These are phyloP conservation scores for Cordyceps sp. DNA, from an alignment of 2,329 filamentous ascomycete genomes.

Conservation along the genomic window DNA sequence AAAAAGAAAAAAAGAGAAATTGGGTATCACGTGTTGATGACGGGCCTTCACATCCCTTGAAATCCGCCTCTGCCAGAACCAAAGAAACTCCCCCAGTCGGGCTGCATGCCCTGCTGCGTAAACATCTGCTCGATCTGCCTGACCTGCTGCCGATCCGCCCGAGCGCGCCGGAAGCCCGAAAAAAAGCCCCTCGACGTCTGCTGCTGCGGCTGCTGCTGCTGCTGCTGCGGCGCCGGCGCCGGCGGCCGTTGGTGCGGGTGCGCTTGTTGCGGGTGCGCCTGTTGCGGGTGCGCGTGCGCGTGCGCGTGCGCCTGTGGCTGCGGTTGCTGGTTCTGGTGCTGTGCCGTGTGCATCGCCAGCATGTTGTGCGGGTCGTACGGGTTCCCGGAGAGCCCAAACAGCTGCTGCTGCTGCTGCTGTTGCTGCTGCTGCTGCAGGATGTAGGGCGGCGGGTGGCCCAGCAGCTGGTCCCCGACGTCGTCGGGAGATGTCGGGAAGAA, in stretches of 20 bases:
- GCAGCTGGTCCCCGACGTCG: conserved; percentile 57
- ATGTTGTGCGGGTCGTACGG: conserved; percentile 28
- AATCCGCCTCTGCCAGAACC: conserved; percentile 24
- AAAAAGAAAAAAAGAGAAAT: conserved; percentile 9
- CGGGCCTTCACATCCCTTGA: conserved; percentile 22
- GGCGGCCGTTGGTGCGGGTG: conserved; percentile 8
- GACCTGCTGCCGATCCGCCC: conserved; percentile 14
- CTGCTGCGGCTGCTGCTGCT: conserved; percentile 3
- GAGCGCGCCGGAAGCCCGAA: conserved; percentile 9
- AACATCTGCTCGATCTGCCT: conserved; percentile 33
- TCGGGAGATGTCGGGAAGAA: conserved; percentile 38
- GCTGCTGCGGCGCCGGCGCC: conserved; percentile 3
- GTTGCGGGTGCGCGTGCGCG: conserved; percentile 7
- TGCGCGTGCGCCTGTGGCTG: conserved; percentile 11
- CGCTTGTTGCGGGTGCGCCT: conserved; percentile 10
- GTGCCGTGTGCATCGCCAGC: conserved; percentile 19
- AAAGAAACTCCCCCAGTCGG: conserved; percentile 30
- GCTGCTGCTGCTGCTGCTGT: conserved; percentile 23
- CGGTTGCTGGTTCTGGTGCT: conserved; percentile 7
- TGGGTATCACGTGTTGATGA: conserved; percentile 20
- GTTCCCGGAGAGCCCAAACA: conserved; percentile 23
- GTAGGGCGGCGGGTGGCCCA: conserved; percentile 55
- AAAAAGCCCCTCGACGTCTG: conserved; percentile 13
- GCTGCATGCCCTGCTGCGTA: conserved; percentile 26
- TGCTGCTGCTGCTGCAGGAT: conserved; percentile 36